Conservation (phyloP, 768 basidiomycete genomes). For the Rhodotorula paludigena region DNA sequence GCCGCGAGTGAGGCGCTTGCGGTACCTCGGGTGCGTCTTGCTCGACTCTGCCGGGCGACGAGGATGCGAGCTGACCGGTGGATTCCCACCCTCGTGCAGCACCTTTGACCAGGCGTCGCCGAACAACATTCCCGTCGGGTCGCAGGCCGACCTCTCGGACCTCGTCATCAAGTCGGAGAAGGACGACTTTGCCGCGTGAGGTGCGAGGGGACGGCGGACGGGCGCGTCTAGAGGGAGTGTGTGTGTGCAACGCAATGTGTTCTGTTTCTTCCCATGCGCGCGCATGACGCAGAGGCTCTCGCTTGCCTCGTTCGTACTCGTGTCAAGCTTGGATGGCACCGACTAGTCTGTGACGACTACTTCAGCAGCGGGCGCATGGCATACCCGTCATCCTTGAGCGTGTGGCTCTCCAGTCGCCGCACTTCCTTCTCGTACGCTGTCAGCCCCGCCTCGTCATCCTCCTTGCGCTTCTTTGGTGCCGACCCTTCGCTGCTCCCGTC, state of each 20-base stretch:
- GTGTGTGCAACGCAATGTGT: neutral
- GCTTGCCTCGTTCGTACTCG: too few species aligned
- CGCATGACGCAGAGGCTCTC: neutral
- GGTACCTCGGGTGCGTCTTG: slow-evolving; percentile 47
- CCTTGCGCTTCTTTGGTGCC: slow-evolving; percentile 9
- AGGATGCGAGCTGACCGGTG: neutral
- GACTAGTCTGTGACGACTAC: too few species aligned
- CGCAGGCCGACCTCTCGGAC: slow-evolving; percentile 46
- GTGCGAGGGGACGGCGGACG: neutral
- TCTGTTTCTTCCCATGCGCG: neutral
- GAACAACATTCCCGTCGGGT: slow-evolving; percentile 46
- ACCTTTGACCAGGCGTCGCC: slow-evolving; percentile 49
- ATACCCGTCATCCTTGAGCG: slow-evolving; percentile 24
- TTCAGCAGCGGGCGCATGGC: slow-evolving; percentile 26
- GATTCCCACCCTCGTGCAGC: slow-evolving; percentile 33
- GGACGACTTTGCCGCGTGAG: slow-evolving; percentile 33
- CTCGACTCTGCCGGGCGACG: too few species aligned
- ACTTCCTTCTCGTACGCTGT: slow-evolving; percentile 31
- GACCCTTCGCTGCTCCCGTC: neutral
- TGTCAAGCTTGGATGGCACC: too few species aligned
- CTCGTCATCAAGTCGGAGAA: slow-evolving; percentile 45
- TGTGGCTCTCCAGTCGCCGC: neutral
- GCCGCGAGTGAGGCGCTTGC: slow-evolving; percentile 46
- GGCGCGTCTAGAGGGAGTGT: neutral
- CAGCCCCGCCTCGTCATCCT: slow-evolving; percentile 4